These are phyloP conservation scores for Clarireedia hainanense DNA, from an alignment of 2,329 filamentous ascomycete species.

Conservation along the genomic window DNA sequence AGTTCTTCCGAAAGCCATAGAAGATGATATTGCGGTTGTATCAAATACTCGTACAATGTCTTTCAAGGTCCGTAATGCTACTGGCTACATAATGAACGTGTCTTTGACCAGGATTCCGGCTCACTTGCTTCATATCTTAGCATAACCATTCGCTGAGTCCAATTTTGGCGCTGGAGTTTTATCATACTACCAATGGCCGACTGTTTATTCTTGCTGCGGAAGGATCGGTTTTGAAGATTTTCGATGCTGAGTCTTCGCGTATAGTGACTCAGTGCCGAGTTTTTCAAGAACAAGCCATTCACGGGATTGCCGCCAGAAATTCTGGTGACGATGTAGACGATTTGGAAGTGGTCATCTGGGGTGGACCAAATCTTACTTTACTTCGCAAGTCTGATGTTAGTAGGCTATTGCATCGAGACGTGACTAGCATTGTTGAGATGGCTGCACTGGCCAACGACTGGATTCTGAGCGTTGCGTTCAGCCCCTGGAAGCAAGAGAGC, in stretches of 20 bases:
- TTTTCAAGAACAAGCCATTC: slow-evolving; percentile 63
- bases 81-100: background rate
- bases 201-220: slow-evolving; percentile 50
- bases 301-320: slow-evolving; percentile 53
- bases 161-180: slow-evolving; percentile 53
- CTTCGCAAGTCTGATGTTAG: slow-evolving; percentile 27
- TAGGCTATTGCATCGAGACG: slow-evolving; percentile 8
- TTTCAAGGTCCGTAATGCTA: slow-evolving; percentile 4
- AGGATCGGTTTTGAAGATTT: slow-evolving; percentile 49
- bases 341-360: slow-evolving; percentile 56
- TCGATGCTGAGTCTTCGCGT: slow-evolving; percentile 30
- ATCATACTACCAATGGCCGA: slow-evolving; percentile 27
- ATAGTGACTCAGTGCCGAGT: slow-evolving; percentile 40
- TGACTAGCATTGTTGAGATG: slow-evolving; percentile 14
- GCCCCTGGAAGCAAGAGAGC: slow-evolving; percentile 33
- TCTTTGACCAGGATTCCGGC: background rate
- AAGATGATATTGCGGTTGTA: background rate
- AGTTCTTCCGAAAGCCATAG: background rate
- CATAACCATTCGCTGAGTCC: slow-evolving; percentile 34
- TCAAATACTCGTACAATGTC: background rate
- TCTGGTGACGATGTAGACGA: slow-evolving; percentile 8
- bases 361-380: slow-evolving; percentile 45
- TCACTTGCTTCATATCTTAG: slow-evolving; percentile 13
- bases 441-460: slow-evolving; percentile 58
- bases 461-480: slow-evolving; percentile 62